Conservation (phyloP, 257 asterid genomes). For the Craterostigma plantagineum region DNA sequence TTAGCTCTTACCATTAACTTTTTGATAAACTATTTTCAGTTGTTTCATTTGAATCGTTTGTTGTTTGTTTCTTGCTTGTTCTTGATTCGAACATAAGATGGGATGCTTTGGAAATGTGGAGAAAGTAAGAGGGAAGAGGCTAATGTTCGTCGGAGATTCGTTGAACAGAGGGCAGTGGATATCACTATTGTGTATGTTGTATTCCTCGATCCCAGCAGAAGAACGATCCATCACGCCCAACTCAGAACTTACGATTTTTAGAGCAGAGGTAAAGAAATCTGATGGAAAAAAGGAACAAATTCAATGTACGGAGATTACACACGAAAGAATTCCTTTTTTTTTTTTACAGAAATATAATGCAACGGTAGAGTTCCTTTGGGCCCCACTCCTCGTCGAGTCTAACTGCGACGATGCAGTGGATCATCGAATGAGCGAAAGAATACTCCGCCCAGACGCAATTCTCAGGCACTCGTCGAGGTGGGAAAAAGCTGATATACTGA, state of each 20-base stretch:
- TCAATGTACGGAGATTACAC: too few species aligned
- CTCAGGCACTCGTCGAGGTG: constrained; percentile 63
- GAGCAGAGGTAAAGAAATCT: constrained; percentile 48
- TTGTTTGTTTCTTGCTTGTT: background rate
- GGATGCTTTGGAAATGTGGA: constrained; percentile 79
- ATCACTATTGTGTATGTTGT: constrained; percentile 73
- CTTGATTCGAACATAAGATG: constrained; percentile 38
- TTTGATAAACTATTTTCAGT: background rate
- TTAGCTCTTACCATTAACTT: background rate
- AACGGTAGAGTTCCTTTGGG: constrained; percentile 81
- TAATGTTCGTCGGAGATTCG: constrained; percentile 95
- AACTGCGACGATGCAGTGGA: constrained; percentile 79
- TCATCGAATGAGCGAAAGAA: constrained; percentile 66
- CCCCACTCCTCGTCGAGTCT: constrained; percentile 89
- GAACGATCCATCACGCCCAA: constrained; percentile 71
- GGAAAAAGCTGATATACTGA: constrained; percentile 77
- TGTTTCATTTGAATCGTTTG: background rate
- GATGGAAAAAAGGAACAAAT: too few species aligned
- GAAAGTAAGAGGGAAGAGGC: constrained; percentile 76
- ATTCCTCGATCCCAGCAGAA: constrained; percentile 42
- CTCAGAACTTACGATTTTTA: constrained; percentile 65
- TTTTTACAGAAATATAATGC: constrained; percentile 67
- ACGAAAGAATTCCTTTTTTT: background rate
- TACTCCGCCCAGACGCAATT: constrained; percentile 61
- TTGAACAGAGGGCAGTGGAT: constrained; percentile 94